Conservation (phyloP, 768 basidiomycete species). For the Tylopilus rubrobrunneus region DNA sequence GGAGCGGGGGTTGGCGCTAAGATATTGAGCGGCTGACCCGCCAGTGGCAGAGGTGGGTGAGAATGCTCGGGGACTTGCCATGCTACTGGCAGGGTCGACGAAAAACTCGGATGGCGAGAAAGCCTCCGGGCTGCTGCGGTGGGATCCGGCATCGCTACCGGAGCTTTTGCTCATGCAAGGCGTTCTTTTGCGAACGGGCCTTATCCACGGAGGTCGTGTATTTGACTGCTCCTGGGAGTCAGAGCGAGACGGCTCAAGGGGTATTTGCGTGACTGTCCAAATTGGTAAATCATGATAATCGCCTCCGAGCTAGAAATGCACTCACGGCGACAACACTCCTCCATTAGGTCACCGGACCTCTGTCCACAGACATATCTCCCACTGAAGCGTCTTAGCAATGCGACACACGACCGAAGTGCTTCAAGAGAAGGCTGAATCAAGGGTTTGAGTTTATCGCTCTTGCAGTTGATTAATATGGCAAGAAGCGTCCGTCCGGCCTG, state of each 20-base stretch:
- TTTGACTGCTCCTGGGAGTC: slow-evolving; percentile 46
- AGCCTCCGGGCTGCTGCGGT: slow-evolving; percentile 57
- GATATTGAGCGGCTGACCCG: slow-evolving; percentile 20
- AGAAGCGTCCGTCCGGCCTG: slow-evolving; percentile 90
- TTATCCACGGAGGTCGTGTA: slow-evolving; percentile 78
- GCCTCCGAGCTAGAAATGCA: slow-evolving; percentile 8
- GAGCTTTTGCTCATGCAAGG: slow-evolving; percentile 42
- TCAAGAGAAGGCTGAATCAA: slow-evolving; percentile 81
- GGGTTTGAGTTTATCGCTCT: slow-evolving; percentile 69
- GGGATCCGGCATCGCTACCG: slow-evolving; percentile 43
- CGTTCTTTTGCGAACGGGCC: slow-evolving; percentile 80
- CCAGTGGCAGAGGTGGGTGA: slow-evolving; percentile 18
- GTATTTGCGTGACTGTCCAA: slow-evolving; percentile 72
- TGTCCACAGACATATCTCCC: slow-evolving; percentile 90
- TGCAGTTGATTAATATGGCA: slow-evolving; percentile 84
- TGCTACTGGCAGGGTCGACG: slow-evolving; percentile 37
- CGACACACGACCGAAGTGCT: slow-evolving; percentile 82
- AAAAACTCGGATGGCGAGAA: slow-evolving; percentile 67
- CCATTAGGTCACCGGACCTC: slow-evolving; percentile 87
- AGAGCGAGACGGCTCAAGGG: slow-evolving; percentile 65
- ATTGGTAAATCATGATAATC: slow-evolving; percentile 9
- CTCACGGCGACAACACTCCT: slow-evolving; percentile 87
- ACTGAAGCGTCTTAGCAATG: slow-evolving; percentile 83
- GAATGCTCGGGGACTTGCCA: slow-evolving; percentile 21
- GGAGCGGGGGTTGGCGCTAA: slow-evolving; percentile 20